Evolutionary conservation across 768 basidiomycete species (phyloP).

Genomic region (Amanita jacksonii): DNA sequence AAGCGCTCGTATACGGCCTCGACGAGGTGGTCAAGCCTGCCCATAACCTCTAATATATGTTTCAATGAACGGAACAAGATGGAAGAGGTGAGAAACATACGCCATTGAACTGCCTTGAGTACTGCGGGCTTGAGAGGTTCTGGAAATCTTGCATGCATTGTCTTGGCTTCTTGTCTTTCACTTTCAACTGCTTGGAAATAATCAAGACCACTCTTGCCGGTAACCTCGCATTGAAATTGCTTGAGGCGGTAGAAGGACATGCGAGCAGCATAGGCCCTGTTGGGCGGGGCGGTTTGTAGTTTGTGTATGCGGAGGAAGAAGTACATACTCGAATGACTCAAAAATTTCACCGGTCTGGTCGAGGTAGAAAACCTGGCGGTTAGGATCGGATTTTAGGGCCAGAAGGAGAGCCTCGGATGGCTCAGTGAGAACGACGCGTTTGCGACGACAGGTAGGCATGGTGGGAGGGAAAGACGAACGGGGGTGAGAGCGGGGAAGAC

Average conservation of each 20-base stretch:
- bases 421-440: slow-evolving; percentile 82
- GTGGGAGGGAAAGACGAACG: slow-evolving; percentile 15
- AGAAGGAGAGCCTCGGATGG: slow-evolving; percentile 63
- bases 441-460: slow-evolving; percentile 87
- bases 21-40: slow-evolving; percentile 89
- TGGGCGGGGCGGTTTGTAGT: slow-evolving; percentile 13
- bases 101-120: slow-evolving; percentile 92
- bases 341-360: slow-evolving; percentile 96
- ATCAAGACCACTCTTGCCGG: slow-evolving; percentile 86
- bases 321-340: slow-evolving; percentile 84
- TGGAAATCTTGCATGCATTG: slow-evolving; percentile 86
- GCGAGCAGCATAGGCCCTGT: slow-evolving; percentile 74
- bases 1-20: slow-evolving; percentile 94
- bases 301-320: slow-evolving; percentile 13
- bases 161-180: slow-evolving; percentile 82
- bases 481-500: slow-evolving; percentile 25
- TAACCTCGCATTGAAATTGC: slow-evolving; percentile 96
- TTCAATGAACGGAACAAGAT: slow-evolving; percentile 10
- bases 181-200: slow-evolving; percentile 93
- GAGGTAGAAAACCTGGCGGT: slow-evolving; percentile 83
- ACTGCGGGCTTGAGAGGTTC: slow-evolving; percentile 88
- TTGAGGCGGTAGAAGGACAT: slow-evolving; percentile 93
- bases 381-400: slow-evolving; percentile 51
- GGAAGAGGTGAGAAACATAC: slow-evolving; percentile 38
- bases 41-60: slow-evolving; percentile 75